Evolutionary conservation across 2,329 filamentous ascomycete genomes (phyloP).

Genomic region (Pseudomassariella vexata): DNA sequence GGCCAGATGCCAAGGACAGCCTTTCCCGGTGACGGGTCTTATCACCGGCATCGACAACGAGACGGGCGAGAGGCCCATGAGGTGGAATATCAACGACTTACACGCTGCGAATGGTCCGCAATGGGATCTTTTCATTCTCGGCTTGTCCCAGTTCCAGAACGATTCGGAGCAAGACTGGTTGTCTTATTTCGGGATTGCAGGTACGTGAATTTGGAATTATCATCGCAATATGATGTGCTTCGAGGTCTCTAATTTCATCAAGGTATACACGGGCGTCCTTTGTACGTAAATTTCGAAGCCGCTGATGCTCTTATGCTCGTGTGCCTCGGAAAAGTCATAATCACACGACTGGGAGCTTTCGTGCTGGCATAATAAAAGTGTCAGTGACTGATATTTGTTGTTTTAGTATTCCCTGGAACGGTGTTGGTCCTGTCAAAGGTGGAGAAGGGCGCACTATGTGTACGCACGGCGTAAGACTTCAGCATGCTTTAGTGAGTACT

Average conservation of each 20-base stretch:
- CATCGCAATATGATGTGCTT: no score
- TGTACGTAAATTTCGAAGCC: no score
- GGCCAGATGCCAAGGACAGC: slow-evolving; percentile 6
- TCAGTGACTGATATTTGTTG: no score
- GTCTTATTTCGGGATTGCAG: slow-evolving; percentile 46
- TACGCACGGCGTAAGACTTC: slow-evolving; percentile 32
- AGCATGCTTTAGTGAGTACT: neutral
- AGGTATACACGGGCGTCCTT: slow-evolving; percentile 30
- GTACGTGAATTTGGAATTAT: no score
- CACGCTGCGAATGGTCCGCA: slow-evolving; percentile 19
- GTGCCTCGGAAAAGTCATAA: no score
- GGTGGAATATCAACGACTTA: slow-evolving; percentile 42
- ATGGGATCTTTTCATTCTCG: slow-evolving; percentile 42
- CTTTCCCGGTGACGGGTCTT: slow-evolving; percentile 17
- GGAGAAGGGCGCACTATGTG: slow-evolving; percentile 16
- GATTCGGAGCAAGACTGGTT: slow-evolving; percentile 31
- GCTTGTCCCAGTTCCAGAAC: slow-evolving; percentile 36
- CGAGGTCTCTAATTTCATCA: no score
- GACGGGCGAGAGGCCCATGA: slow-evolving; percentile 35
- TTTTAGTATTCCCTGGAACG: slow-evolving; percentile 34
- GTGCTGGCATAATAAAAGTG: no score
- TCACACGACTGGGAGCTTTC: no score
- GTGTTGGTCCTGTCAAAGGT: slow-evolving; percentile 28
- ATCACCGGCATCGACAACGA: slow-evolving; percentile 17
- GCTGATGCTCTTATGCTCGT: no score